phyloP scores from a whole-genome alignment of 306 rosid genomes.

The Vigna reflexopilosa region DNA sequence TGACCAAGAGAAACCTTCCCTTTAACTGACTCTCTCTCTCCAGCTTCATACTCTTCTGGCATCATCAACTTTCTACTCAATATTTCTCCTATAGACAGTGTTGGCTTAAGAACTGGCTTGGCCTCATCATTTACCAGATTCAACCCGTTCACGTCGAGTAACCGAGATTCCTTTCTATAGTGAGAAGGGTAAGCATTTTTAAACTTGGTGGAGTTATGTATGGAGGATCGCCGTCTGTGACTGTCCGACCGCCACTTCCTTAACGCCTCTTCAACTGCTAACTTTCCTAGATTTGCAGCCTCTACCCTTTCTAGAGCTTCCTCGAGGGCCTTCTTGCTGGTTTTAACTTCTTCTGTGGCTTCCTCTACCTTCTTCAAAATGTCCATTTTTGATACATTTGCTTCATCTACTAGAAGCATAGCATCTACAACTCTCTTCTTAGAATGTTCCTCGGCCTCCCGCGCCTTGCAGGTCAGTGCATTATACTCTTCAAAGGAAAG shows the following conservation, averaged over 20 bases:
- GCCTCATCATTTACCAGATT: constrained; percentile 56
- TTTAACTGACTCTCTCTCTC: constrained; percentile 57
- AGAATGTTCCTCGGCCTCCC: constrained; percentile 69
- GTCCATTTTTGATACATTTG: constrained; percentile 65
- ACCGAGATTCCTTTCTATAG: constrained; percentile 56
- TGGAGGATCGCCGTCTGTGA: constrained; percentile 64
- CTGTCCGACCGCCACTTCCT: constrained; percentile 85
- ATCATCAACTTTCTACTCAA: constrained; percentile 79
- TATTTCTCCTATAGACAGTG: constrained; percentile 86
- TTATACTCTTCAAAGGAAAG: constrained; percentile 79
- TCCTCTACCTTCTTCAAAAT: constrained; percentile 75
- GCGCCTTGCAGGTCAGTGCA: constrained; percentile 64
- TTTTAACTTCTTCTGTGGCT: constrained; percentile 81
- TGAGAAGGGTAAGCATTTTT: constrained; percentile 65
- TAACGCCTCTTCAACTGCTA: constrained; percentile 81
- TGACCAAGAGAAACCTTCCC: constrained; percentile 86
- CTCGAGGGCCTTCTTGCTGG: constrained; percentile 74
- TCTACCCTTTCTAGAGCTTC: constrained; percentile 88
- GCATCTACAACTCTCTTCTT: constrained; percentile 70
- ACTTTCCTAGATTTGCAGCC: constrained; percentile 81
- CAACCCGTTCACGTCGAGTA: constrained; percentile 62
- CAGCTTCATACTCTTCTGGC: constrained; percentile 64
- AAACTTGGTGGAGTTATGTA: constrained; percentile 63
- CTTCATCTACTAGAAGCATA: constrained; percentile 78
- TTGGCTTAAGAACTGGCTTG: constrained; percentile 63